These are phyloP conservation scores for Penicillium digitatum DNA, from an alignment of 2,329 filamentous ascomycete genomes.

Conservation along the genomic window DNA sequence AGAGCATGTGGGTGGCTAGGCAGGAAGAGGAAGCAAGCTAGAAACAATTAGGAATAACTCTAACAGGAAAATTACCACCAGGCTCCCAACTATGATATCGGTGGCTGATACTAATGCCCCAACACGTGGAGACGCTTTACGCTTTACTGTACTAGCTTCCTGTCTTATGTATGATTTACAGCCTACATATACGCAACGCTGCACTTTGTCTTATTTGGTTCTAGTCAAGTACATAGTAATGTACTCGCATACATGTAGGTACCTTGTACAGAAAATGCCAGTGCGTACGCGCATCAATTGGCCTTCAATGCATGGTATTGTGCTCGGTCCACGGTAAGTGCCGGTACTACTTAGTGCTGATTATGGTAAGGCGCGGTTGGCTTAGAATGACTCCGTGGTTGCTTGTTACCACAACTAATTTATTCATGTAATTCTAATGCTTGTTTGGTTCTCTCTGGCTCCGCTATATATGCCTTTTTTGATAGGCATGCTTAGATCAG, in stretches of 20 bases:
- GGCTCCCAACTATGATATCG: slow-evolving; percentile 1
- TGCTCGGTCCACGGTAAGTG: not conserved
- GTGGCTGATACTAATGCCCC: slow-evolving; percentile 6
- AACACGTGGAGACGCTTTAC: not conserved
- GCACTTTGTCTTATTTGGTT: not conserved
- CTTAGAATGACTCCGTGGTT: not conserved
- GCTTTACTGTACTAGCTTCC: not conserved
- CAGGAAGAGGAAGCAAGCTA: not conserved
- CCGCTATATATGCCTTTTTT: not conserved
- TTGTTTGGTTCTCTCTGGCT: not conserved
- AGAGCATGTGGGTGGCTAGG: not conserved
- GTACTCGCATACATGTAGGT: not conserved
- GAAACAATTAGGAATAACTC: slow-evolving; percentile 1
- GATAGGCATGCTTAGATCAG: not conserved
- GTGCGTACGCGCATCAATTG: not conserved
- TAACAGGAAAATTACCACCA: slow-evolving; percentile 2
- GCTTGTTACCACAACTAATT: not conserved
- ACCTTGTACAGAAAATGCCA: not conserved
- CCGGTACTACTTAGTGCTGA: not conserved
- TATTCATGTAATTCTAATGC: not conserved
- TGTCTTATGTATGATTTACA: not conserved
- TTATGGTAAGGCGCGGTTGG: not conserved
- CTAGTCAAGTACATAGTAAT: slow-evolving; percentile 6
- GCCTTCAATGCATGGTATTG: not conserved
- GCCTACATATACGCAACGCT: not conserved